These are phyloP conservation scores for Cicer yamashitae DNA, from an alignment of 306 rosid species.

Conservation along the genomic window DNA sequence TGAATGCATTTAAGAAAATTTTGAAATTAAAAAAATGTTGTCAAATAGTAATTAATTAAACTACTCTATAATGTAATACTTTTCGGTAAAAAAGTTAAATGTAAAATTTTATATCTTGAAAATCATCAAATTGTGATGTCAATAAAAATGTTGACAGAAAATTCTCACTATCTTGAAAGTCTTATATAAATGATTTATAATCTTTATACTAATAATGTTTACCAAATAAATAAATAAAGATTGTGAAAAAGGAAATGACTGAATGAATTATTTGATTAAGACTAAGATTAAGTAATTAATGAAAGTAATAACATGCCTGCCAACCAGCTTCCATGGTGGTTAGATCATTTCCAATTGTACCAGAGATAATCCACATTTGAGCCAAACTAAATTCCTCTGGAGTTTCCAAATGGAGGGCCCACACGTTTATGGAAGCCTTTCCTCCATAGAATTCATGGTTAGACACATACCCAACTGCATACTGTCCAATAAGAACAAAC, in stretches of 20 bases:
- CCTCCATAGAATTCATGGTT: conserved; percentile 85
- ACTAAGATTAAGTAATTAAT: conserved; percentile 31
- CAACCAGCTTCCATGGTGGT: conserved; percentile 98
- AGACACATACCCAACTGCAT: conserved; percentile 88
- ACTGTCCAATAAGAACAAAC: conserved; percentile 50
- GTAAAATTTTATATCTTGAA: too few species aligned
- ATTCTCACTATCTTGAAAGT: too few species aligned
- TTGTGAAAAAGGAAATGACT: not conserved
- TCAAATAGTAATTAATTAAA: too few species aligned
- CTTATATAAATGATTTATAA: too few species aligned
- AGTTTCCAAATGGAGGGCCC: conserved; percentile 78
- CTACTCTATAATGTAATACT: too few species aligned
- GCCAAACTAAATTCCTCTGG: conserved; percentile 87
- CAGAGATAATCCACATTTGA: conserved; percentile 95
- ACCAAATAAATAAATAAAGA: too few species aligned
- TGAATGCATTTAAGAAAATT: conserved; percentile 2
- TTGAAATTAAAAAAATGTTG: not conserved
- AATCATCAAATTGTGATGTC: too few species aligned
- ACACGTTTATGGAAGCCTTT: conserved; percentile 85
- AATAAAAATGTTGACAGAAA: too few species aligned
- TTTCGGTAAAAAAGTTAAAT: too few species aligned
- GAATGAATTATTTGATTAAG: not conserved
- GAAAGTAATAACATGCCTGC: conserved; percentile 66
- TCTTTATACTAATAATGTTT: too few species aligned
- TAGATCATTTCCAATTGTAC: conserved; percentile 85